Conservation (phyloP, 495 filamentous ascomycete genomes). For the Trichoderma erinaceum region DNA sequence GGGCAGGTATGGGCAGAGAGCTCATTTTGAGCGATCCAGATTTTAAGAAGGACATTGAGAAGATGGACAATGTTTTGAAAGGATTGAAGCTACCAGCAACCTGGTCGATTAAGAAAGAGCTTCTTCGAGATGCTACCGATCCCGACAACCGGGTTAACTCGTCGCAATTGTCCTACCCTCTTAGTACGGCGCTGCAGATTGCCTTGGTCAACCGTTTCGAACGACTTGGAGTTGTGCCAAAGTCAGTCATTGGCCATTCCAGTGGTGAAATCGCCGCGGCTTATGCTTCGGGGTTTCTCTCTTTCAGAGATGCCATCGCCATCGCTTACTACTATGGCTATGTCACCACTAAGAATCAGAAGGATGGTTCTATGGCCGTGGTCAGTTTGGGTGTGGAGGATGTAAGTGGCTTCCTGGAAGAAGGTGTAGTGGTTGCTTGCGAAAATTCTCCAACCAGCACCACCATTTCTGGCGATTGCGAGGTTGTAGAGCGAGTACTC, state of each 20-base stretch:
- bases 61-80: slow-evolving; percentile 11
- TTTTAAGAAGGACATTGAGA: slow-evolving; percentile 8
- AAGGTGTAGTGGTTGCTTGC: slow-evolving; percentile 22
- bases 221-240: slow-evolving; percentile 38
- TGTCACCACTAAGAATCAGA: slow-evolving; percentile 18
- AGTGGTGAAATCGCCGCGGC: slow-evolving; percentile 33
- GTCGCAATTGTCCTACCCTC: slow-evolving; percentile 31
- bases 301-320: slow-evolving; percentile 24
- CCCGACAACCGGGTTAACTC: slow-evolving; percentile 17
- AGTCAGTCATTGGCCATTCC: slow-evolving; percentile 31
- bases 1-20: slow-evolving; percentile 20
- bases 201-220: slow-evolving; percentile 43
- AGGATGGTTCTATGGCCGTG: slow-evolving; percentile 32
- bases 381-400: slow-evolving; percentile 26
- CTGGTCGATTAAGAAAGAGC: slow-evolving; percentile 15
- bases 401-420: slow-evolving; percentile 19
- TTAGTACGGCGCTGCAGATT: slow-evolving; percentile 39
- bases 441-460: slow-evolving; percentile 35
- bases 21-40: not conserved
- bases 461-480: slow-evolving; percentile 45
- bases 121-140: slow-evolving; percentile 3
- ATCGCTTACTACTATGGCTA: slow-evolving; percentile 26
- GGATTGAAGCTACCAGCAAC: not conserved
- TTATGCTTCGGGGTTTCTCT: slow-evolving; percentile 27
- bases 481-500: slow-evolving; percentile 25